A percentile compares a stretch with the other conserved stretches of the same genome.
These are phyloP conservation scores for Plasmodium gaboni DNA, from an alignment of 169 alveolate genomes.

Conservation along the genomic window DNA sequence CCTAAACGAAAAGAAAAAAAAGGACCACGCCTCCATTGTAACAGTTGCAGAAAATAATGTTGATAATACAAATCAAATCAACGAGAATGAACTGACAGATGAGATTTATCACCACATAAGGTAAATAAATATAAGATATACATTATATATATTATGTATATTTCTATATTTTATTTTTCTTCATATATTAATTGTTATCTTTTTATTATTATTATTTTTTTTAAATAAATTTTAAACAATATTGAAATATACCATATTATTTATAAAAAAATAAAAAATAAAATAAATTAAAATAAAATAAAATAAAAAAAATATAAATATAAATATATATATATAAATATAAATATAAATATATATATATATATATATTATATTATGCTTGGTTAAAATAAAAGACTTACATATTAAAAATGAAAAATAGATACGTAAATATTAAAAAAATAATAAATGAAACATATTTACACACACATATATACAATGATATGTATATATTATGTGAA, in stretches of 20 bases:
- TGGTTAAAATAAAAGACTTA: slow-evolving; percentile 5
- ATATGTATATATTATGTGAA: slow-evolving; percentile 6
- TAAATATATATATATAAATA: background rate
- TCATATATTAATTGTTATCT: no score
- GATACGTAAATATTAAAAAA: background rate
- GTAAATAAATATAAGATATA: slow-evolving; percentile 12
- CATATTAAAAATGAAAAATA: background rate
- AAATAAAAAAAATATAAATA: no score
- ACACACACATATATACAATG: background rate
- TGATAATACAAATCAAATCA: background rate
- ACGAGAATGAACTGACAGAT: slow-evolving; percentile 28
- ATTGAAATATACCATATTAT: no score
- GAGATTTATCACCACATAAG: slow-evolving; percentile 51
- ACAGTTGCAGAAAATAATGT: slow-evolving; percentile 14
- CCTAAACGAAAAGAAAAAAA: slow-evolving; percentile 58
- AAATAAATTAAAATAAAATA: no score
- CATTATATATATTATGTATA: no score
- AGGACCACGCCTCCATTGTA: background rate
- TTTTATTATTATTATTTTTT: no score
- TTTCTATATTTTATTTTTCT: no score
- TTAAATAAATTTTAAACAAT: no score
- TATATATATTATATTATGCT: background rate
- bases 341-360: background rate
- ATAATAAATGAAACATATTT: background rate
- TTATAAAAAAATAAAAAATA: no score